A percentile compares a stretch with the other conserved stretches of the same genome.
Conservation (phyloP, 2,329 filamentous ascomycete species). For the Xylariaceae sp. region DNA sequence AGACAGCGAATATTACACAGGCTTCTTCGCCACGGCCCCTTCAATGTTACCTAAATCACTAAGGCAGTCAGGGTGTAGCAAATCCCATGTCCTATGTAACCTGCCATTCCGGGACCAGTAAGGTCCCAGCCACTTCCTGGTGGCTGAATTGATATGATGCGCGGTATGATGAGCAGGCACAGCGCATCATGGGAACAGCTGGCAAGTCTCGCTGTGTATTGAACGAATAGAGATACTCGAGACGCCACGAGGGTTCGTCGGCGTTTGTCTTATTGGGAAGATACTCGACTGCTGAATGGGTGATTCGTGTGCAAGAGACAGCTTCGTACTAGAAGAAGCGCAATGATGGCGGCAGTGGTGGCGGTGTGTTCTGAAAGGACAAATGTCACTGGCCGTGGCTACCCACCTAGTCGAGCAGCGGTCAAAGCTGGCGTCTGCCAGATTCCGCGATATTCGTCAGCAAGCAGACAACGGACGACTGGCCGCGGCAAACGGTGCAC, state of each 20-base stretch:
- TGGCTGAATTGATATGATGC: too few species aligned
- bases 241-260: too few species aligned
- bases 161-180: too few species aligned
- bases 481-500: neutral
- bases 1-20: too few species aligned
- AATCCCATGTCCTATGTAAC: too few species aligned
- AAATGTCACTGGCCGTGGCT: neutral
- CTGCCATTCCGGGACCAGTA: too few species aligned
- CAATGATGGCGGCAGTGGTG: neutral
- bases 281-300: neutral
- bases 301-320: neutral
- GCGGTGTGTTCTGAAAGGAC: neutral
- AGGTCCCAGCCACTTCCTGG: too few species aligned
- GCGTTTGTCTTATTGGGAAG: too few species aligned
- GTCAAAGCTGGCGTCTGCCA: slow-evolving; percentile 2
- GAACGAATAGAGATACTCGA: too few species aligned
- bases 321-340: neutral
- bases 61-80: neutral
- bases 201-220: too few species aligned
- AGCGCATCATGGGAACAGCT: too few species aligned
- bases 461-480: neutral
- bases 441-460: slow-evolving; percentile 1
- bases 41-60: slow-evolving; percentile 5
- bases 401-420: neutral
- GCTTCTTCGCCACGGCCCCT: slow-evolving; percentile 3